These are phyloP conservation scores for Podospora pseudopauciseta DNA, from an alignment of 495 filamentous ascomycete species.

Conservation along the genomic window DNA sequence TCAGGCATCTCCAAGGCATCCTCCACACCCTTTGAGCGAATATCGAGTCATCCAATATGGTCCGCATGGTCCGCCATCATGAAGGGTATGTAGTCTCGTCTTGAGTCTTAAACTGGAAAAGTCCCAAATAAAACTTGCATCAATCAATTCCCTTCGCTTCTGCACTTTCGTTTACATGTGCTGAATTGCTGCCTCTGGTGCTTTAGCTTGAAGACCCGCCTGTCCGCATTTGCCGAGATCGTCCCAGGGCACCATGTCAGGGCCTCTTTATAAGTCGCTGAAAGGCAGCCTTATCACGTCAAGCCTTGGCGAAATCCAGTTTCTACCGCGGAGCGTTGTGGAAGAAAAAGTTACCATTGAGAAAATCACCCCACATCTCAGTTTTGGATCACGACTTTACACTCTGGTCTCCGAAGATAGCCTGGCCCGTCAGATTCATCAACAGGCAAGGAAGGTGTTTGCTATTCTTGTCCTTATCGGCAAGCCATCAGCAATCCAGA, in stretches of 20 bases:
- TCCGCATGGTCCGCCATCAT: background rate
- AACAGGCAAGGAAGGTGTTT: conserved; percentile 11
- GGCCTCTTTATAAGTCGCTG: background rate
- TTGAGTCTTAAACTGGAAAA: background rate
- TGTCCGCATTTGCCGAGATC: background rate
- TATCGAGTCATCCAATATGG: background rate
- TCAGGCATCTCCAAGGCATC: background rate
- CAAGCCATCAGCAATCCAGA: conserved; percentile 1
- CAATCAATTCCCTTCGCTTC: background rate
- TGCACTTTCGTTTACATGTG: background rate
- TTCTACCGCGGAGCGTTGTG: background rate
- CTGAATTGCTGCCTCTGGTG: background rate
- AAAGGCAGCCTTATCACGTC: background rate
- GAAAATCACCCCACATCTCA: background rate
- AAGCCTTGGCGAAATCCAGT: background rate
- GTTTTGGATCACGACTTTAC: background rate
- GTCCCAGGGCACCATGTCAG: background rate
- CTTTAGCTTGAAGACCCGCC: background rate
- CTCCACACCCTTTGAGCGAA: background rate
- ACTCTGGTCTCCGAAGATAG: background rate
- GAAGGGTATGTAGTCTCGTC: background rate
- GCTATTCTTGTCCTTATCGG: conserved; percentile 11
- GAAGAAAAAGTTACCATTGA: background rate
- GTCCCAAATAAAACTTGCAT: background rate
- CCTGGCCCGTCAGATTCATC: background rate